Conservation (phyloP, 2,329 filamentous ascomycete species). For the Venturia aucupariae region DNA sequence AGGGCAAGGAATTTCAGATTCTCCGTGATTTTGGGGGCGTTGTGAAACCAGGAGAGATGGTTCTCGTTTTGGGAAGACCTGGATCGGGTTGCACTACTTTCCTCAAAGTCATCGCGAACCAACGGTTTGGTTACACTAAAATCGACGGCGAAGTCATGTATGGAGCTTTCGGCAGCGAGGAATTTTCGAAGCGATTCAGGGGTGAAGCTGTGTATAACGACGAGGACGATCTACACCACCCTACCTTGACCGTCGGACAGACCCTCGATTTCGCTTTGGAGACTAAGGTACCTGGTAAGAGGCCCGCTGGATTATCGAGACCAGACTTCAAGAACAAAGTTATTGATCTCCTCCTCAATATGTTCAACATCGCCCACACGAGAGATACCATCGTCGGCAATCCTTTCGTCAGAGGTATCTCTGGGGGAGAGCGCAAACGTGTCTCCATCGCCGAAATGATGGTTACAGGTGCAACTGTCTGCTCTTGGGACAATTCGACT, state of each 20-base stretch:
- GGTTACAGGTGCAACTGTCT: conserved; percentile 60
- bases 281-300: conserved; percentile 73
- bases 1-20: conserved; percentile 63
- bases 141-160: conserved; percentile 65
- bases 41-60: conserved; percentile 77
- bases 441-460: conserved; percentile 79
- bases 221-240: conserved; percentile 77
- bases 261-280: conserved; percentile 79
- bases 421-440: conserved; percentile 69
- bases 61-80: conserved; percentile 69
- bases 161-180: conserved; percentile 60
- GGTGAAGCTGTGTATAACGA: conserved; percentile 81
- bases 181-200: conserved; percentile 62
- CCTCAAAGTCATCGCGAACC: conserved; percentile 45
- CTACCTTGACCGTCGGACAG: conserved; percentile 79
- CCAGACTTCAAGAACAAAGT: conserved; percentile 68
- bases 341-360: conserved; percentile 65
- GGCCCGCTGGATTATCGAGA: conserved; percentile 64
- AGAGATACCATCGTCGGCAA: conserved; percentile 78
- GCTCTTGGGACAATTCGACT: conserved; percentile 51
- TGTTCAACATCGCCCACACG: conserved; percentile 88
- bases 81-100: conserved; percentile 51
- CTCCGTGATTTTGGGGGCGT: conserved; percentile 59
- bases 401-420: conserved; percentile 69
- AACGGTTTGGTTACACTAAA: conserved; percentile 50